phyloP scores from a whole-genome alignment of 768 basidiomycete species.

The Lentinula guzmanii region DNA sequence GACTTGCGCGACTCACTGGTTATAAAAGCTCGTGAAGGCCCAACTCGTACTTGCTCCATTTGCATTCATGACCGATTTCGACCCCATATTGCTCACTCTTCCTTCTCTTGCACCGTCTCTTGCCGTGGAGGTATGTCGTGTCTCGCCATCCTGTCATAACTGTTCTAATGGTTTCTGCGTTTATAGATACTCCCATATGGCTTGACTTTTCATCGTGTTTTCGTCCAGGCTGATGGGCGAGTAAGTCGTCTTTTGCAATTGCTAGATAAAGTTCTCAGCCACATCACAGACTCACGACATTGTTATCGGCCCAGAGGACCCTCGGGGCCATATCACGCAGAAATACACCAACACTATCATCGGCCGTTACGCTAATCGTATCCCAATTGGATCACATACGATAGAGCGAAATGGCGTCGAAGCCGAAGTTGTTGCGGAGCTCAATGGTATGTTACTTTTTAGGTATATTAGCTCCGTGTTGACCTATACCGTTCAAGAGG shows the following conservation, averaged over 20 bases:
- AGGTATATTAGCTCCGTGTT: neutral
- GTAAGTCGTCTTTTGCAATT: slow-evolving; percentile 26
- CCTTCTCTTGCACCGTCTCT: slow-evolving; percentile 51
- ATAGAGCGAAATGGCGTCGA: slow-evolving; percentile 49
- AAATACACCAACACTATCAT: slow-evolving; percentile 72
- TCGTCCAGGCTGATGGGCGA: slow-evolving; percentile 60
- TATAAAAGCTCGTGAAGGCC: neutral
- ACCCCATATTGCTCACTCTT: slow-evolving; percentile 47
- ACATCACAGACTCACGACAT: slow-evolving; percentile 62
- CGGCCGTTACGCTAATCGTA: slow-evolving; percentile 68
- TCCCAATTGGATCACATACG: slow-evolving; percentile 52
- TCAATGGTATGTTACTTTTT: slow-evolving; percentile 29
- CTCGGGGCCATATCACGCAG: slow-evolving; percentile 48
- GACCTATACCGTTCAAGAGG: slow-evolving; percentile 22
- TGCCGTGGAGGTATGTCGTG: slow-evolving; percentile 48
- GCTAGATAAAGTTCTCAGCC: neutral
- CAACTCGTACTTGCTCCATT: neutral
- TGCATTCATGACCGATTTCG: slow-evolving; percentile 36
- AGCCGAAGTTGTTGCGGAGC: slow-evolving; percentile 37
- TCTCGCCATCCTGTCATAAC: neutral
- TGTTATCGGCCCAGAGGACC: slow-evolving; percentile 65
- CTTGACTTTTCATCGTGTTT: slow-evolving; percentile 61
- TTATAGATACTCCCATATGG: slow-evolving; percentile 61
- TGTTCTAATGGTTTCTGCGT: neutral
- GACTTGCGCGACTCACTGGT: neutral